Conservation (phyloP, 2,329 filamentous ascomycete species). For the Stagonosporopsis vannaccii region DNA sequence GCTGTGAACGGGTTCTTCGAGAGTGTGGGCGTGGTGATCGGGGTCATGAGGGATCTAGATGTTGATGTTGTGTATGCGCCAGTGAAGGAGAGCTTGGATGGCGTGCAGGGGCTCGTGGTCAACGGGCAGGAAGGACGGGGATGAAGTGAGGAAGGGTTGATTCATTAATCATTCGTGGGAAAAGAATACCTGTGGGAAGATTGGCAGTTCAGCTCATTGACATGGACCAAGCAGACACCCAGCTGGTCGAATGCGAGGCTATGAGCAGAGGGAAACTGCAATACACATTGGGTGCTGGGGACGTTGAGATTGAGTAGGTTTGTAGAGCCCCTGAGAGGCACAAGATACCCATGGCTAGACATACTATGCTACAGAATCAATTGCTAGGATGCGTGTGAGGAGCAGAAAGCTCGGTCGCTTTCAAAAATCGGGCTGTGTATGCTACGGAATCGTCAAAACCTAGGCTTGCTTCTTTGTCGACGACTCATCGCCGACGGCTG, state of each 20-base stretch:
- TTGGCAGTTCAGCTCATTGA: neutral
- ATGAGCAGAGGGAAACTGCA: neutral
- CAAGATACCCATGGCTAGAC: neutral
- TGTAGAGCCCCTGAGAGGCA: neutral
- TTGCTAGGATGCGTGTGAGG: neutral
- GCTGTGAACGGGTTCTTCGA: constrained; percentile 98
- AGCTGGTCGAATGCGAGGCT: neutral
- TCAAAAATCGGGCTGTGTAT: neutral
- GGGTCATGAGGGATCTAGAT: constrained; percentile 91
- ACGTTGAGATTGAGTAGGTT: neutral
- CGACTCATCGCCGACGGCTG: constrained; percentile 3
- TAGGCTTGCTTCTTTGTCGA: constrained; percentile 16
- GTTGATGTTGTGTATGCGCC: constrained; percentile 73
- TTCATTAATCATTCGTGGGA: neutral
- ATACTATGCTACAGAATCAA: neutral
- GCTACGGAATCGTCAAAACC: neutral
- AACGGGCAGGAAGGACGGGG: constrained; percentile 43
- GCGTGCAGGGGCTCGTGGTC: constrained; percentile 73
- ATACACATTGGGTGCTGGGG: neutral
- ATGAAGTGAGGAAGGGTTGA: constrained; percentile 1
- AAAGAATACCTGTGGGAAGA: neutral
- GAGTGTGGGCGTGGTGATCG: constrained; percentile 80
- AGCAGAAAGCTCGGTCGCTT: neutral
- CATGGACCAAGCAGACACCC: neutral
- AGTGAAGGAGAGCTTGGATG: constrained; percentile 55